These are phyloP conservation scores for Clarireedia sp. DNA, from an alignment of 2,329 filamentous ascomycete genomes.

Conservation along the genomic window DNA sequence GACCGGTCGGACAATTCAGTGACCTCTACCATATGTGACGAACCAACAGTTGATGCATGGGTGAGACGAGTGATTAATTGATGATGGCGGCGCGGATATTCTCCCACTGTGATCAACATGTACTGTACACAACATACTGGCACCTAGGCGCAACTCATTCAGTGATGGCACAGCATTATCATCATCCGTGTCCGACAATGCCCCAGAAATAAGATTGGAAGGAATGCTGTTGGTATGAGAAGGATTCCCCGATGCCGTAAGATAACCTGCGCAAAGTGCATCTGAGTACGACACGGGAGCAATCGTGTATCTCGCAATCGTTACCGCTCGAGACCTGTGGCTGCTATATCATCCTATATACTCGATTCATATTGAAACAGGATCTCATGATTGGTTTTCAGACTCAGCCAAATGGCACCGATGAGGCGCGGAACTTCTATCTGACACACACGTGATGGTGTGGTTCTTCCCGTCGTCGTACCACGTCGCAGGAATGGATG, in stretches of 20 bases:
- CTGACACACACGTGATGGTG: neutral
- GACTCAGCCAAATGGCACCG: neutral
- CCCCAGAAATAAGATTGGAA: neutral
- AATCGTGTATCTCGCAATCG: neutral
- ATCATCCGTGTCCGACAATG: neutral
- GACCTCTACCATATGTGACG: neutral
- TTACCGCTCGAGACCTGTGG: too few species aligned
- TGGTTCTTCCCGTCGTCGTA: too few species aligned
- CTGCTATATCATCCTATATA: neutral
- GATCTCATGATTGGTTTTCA: neutral
- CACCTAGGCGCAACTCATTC: neutral
- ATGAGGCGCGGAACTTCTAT: neutral
- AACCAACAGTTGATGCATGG: neutral
- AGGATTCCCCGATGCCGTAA: neutral
- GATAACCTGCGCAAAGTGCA: too few species aligned
- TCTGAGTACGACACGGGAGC: neutral
- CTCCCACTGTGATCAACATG: neutral
- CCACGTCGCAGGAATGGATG: too few species aligned
- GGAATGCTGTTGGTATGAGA: neutral
- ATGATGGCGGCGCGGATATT: neutral
- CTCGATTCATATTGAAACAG: neutral
- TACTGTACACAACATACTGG: neutral
- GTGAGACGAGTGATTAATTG: neutral
- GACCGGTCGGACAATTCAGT: neutral
- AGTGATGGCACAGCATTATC: neutral